A percentile compares a stretch with the other conserved stretches of the same genome.
These are phyloP conservation scores for Myrmaecium sp. DNA, from an alignment of 2,329 filamentous ascomycete species.

Conservation along the genomic window DNA sequence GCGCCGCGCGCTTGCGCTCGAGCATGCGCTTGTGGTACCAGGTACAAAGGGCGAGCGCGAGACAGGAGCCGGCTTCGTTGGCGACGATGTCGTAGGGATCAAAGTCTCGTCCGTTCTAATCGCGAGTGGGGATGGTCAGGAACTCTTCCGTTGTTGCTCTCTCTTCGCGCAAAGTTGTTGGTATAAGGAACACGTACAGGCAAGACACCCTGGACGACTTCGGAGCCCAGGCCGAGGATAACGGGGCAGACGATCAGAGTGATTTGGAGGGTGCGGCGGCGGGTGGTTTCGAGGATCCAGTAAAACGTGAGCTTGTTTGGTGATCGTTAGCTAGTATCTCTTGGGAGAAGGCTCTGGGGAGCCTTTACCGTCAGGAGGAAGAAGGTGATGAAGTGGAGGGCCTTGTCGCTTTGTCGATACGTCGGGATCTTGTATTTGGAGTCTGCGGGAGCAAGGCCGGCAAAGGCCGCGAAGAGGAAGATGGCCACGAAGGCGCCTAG, in stretches of 20 bases:
- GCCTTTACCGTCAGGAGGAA: conserved; percentile 58
- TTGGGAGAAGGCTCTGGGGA: background rate
- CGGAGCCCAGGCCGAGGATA: conserved; percentile 53
- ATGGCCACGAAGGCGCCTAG: conserved; percentile 39
- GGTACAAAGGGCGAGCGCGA: conserved; percentile 55
- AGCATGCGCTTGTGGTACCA: conserved; percentile 96
- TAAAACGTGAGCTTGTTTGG: conserved; percentile 57
- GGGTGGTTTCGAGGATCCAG: conserved; percentile 87
- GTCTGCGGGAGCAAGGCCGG: conserved; percentile 51
- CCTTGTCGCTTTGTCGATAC: conserved; percentile 66
- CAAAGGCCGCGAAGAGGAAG: conserved; percentile 47
- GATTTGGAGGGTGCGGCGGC: conserved; percentile 68
- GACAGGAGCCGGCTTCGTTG: conserved; percentile 65
- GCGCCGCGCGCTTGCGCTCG: conserved; percentile 61
- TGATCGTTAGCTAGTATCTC: background rate
- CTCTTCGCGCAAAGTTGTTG: no score
- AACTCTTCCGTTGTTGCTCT: no score
- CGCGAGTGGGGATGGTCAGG: background rate
- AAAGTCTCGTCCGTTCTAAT: conserved; percentile 34
- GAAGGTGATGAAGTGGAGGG: conserved; percentile 74
- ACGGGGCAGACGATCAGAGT: conserved; percentile 68
- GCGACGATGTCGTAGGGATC: conserved; percentile 77
- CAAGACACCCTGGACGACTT: conserved; percentile 58
- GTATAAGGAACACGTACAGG: conserved; percentile 35
- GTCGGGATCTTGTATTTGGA: conserved; percentile 29